Base-by-base conservation (phyloP, 805 yeast species). In the Cyberlindnera galapagoensis region DNA sequence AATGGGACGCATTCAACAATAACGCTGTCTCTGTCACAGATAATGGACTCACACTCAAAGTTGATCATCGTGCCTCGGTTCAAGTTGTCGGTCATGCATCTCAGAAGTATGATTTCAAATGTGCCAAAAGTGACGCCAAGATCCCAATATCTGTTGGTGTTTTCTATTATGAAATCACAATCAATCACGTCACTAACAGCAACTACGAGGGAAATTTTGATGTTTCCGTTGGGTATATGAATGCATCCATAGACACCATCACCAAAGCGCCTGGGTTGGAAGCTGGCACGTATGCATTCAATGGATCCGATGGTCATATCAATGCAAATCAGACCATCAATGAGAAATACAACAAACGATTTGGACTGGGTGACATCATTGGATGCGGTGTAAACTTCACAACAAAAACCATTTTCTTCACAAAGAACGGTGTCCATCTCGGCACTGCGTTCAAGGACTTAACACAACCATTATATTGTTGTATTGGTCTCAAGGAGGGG, bases 361-460 rank as follows among this genome's bases (percentile, higher is more conserved):
- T 70, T 52, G 72, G 76, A 0, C 50, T 59, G 21, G 69, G 69
- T 15, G 95, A 86, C 54, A 63, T 71, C 3, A 67, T 88, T 40
- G 97, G 97, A 0, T 80, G 88, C 55, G 96, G 96, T 5, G 67
- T 86, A 16, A 80, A 87, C 59, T 80, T 73, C 45, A 62, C 69
- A 11, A 72, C 71, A 24, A 68, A 73, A 25, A 59, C 76, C 0
- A 67, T 85, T 3, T 88, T 87, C 46, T 74, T 74, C 42, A 87
- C 96, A 0, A 79, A 82, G 52, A 87, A 88, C 56, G 97, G 96
- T 2, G 66, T 82, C 4, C 60, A 55, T 24, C 50, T 75, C 26
- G 81, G 80, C 1, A 60, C 64, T 23, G 79, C 79, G 3, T 76
- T 75, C 41, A 55, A 57, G 6, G 67, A 71, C 37, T 46, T 71